phyloP scores from a whole-genome alignment of 345 rosid genomes.

The Pugionium dolabratum region DNA sequence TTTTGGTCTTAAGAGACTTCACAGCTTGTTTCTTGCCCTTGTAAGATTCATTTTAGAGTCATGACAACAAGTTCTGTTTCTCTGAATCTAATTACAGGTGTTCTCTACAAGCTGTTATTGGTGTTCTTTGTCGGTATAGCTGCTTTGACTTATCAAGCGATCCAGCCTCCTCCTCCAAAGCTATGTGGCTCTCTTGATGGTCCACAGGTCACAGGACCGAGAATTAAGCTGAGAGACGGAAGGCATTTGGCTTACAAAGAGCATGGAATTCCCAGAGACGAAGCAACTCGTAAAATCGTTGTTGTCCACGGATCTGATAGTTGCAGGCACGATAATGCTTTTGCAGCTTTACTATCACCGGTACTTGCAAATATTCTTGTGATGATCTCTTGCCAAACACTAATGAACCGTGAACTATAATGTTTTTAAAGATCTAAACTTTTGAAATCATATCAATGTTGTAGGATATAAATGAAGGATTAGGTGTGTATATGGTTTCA shows the following conservation, averaged over 20 bases:
- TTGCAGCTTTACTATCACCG: slow-evolving; percentile 45
- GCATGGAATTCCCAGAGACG: slow-evolving; percentile 51
- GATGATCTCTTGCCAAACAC: background rate
- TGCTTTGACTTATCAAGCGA: slow-evolving; percentile 48
- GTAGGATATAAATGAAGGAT: slow-evolving; percentile 56
- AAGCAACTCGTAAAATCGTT: slow-evolving; percentile 51
- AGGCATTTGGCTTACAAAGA: slow-evolving; percentile 66
- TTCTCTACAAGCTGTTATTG: slow-evolving; percentile 37
- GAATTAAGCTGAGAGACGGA: slow-evolving; percentile 64
- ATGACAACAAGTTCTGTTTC: slow-evolving; percentile 1
- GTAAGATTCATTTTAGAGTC: background rate
- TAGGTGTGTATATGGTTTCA: slow-evolving; percentile 59
- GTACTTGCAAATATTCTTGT: slow-evolving; percentile 33
- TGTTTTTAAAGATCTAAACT: background rate
- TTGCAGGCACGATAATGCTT: slow-evolving; percentile 48
- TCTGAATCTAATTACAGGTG: slow-evolving; percentile 39
- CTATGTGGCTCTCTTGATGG: slow-evolving; percentile 51
- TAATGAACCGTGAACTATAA: background rate
- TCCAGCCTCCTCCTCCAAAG: slow-evolving; percentile 56
- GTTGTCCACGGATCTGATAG: slow-evolving; percentile 53
- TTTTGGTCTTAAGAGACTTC: slow-evolving; percentile 3
- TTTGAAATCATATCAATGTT: slow-evolving; percentile 15
- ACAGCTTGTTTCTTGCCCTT: slow-evolving; percentile 16
- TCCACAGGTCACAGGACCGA: slow-evolving; percentile 53
- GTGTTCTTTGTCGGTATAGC: slow-evolving; percentile 46